Base-by-base conservation (phyloP, 371 early-diverging fungal genomes). In the Mucor plumbeus region DNA sequence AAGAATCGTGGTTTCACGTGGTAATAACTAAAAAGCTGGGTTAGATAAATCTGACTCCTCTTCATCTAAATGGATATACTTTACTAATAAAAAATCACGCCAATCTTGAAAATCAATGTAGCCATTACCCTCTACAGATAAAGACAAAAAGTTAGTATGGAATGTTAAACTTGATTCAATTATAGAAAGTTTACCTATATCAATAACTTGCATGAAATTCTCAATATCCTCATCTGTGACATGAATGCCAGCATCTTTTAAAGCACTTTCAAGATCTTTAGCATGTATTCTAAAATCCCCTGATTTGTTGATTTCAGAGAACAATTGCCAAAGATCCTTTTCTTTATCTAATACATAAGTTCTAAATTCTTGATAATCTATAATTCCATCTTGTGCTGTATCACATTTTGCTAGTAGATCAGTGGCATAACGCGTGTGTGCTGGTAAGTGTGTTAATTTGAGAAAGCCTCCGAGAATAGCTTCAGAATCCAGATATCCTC, bases 51-150 rank as follows among this genome's bases (percentile, higher is more conserved):
- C 26, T 50, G 44, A 50, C 21, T 50, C 50, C 10, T 19, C 50
- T 50, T 55, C 55, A 55, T 34, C 35, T 53, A 53, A 43, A n/a
- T 43, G 38, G 43, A 43, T 48, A 50, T 61, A 47, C 56, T 75
- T 79, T 78, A 92, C 88, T 70, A 93, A 73, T 34, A 93, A 74
- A 69, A 90, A 93, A 73, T 93, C 91, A 67, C 89, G 80, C 91
- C 91, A 92, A 58, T 91, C 92, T 58, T 84, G 81, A 72, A 85
- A 91, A 72, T 90, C 89, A 41, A 91, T 90, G 35, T 80, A 85
- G 36, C 93, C 93, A 74, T 90, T 86, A 5, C 85, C 86, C 66
- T 83, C 83, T 79, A 38, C 38, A 38, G 38, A 38, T 11, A 71
- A 43, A 15, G 8, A 7, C 33, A 5, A 15, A 47, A 38, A 13